Evolutionary conservation across 2,329 filamentous ascomycete genomes (phyloP).

Genomic region (Aureobasidium sp.): DNA sequence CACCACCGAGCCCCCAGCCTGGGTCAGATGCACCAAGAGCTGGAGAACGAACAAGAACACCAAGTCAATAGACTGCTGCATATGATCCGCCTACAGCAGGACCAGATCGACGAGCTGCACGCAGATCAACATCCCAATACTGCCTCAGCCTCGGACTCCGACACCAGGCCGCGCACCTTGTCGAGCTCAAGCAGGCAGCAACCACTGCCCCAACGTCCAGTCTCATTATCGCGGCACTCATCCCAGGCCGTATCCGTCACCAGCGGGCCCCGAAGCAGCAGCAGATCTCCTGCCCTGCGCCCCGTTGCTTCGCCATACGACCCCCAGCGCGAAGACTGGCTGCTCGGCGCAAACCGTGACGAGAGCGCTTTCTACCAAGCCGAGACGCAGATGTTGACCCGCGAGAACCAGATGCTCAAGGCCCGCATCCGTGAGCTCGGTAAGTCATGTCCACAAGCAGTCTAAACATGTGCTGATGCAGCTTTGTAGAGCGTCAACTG

Average conservation of each 20-base stretch:
- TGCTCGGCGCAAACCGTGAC: constrained; percentile 55
- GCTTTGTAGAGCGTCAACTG: not conserved
- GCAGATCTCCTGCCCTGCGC: constrained; percentile 41
- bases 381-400: constrained; percentile 68
- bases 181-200: constrained; percentile 19
- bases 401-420: constrained; percentile 78
- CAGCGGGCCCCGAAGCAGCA: constrained; percentile 31
- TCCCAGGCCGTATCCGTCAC: constrained; percentile 30
- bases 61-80: constrained; percentile 72
- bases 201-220: constrained; percentile 20
- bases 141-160: constrained; percentile 12
- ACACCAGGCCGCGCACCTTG: constrained; percentile 25
- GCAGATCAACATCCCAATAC: constrained; percentile 31
- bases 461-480: not conserved
- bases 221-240: constrained; percentile 37
- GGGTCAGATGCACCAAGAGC: constrained; percentile 70
- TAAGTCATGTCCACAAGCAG: constrained; percentile 31
- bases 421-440: constrained; percentile 67
- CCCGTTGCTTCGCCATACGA: constrained; percentile 48
- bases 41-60: constrained; percentile 72
- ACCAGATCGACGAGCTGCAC: constrained; percentile 59
- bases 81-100: constrained; percentile 70
- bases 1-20: constrained; percentile 64
- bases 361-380: constrained; percentile 76
- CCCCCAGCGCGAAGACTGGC: constrained; percentile 46